Percentiles rank a stretch among this genome's conserved stretches.
phyloP scores from a whole-genome alignment of 208 protist species.

The Acanthamoeba castellanii region DNA sequence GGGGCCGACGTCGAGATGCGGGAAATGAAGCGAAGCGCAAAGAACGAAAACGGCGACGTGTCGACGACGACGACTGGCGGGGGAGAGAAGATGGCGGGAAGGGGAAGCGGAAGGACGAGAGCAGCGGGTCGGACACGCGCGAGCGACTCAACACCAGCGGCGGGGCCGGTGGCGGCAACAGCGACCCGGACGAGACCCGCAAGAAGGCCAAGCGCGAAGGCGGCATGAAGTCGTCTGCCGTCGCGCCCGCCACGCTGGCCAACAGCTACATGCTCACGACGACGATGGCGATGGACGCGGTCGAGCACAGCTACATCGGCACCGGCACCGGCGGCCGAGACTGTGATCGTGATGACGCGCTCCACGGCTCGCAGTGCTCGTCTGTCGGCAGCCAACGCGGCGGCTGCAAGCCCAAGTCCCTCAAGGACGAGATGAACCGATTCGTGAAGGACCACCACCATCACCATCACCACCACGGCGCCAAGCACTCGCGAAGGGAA shows the following conservation, averaged over 20 bases:
- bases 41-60: not conserved
- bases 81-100: not conserved
- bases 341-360: no score
- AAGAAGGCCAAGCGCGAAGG: not conserved
- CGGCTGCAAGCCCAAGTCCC: not conserved
- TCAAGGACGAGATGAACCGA: not conserved
- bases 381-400: not conserved
- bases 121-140: not conserved
- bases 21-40: not conserved
- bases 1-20: not conserved
- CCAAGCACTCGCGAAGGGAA: not conserved
- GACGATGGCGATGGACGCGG: not conserved
- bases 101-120: not conserved
- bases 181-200: not conserved
- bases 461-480: not conserved
- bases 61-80: no score
- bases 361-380: not conserved
- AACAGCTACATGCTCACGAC: not conserved
- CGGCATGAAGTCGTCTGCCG: not conserved
- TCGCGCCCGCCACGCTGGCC: not conserved
- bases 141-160: not conserved
- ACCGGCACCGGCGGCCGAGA: no score
- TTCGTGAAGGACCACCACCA: not conserved
- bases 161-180: not conserved
- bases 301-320: not conserved